Evolutionary conservation across 495 filamentous ascomycete species (phyloP).

Genomic region (Xylaria acuta): DNA sequence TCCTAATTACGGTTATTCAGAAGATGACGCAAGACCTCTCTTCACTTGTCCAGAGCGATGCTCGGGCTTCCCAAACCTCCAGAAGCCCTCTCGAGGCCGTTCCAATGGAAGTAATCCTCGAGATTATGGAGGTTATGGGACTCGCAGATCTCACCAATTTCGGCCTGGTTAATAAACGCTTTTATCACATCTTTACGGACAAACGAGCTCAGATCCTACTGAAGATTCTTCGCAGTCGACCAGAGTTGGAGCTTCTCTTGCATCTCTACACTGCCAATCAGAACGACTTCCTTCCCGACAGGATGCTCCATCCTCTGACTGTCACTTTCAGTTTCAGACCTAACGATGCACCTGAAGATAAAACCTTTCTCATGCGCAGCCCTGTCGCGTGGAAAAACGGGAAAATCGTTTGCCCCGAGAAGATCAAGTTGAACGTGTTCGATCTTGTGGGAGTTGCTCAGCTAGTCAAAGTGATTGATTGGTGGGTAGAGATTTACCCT

Average conservation of each 20-base stretch:
- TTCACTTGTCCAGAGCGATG: neutral
- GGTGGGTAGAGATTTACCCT: slow-evolving; percentile 66
- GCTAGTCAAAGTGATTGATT: slow-evolving; percentile 38
- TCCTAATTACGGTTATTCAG: neutral
- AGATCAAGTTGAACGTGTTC: slow-evolving; percentile 16
- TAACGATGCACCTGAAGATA: slow-evolving; percentile 7
- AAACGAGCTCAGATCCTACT: slow-evolving; percentile 37
- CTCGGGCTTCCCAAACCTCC: neutral
- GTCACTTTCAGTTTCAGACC: slow-evolving; percentile 19
- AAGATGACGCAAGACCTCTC: slow-evolving; percentile 5
- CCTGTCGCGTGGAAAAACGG: slow-evolving; percentile 18
- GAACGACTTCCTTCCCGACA: slow-evolving; percentile 15
- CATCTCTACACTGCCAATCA: slow-evolving; percentile 25
- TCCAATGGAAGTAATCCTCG: slow-evolving; percentile 41
- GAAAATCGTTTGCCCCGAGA: slow-evolving; percentile 21
- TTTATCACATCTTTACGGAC: slow-evolving; percentile 32
- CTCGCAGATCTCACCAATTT: slow-evolving; percentile 36
- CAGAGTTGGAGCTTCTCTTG: slow-evolving; percentile 31
- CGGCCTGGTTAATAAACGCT: slow-evolving; percentile 28
- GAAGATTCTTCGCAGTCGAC: slow-evolving; percentile 33
- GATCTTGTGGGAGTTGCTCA: slow-evolving; percentile 31
- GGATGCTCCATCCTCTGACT: slow-evolving; percentile 29
- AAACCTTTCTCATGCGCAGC: slow-evolving; percentile 28
- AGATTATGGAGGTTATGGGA: slow-evolving; percentile 42
- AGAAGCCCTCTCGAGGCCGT: slow-evolving; percentile 18